A percentile compares a stretch with the other conserved stretches of the same genome.
These are phyloP conservation scores for Fusarium illudens DNA, from an alignment of 2,329 filamentous ascomycete species.

Conservation along the genomic window DNA sequence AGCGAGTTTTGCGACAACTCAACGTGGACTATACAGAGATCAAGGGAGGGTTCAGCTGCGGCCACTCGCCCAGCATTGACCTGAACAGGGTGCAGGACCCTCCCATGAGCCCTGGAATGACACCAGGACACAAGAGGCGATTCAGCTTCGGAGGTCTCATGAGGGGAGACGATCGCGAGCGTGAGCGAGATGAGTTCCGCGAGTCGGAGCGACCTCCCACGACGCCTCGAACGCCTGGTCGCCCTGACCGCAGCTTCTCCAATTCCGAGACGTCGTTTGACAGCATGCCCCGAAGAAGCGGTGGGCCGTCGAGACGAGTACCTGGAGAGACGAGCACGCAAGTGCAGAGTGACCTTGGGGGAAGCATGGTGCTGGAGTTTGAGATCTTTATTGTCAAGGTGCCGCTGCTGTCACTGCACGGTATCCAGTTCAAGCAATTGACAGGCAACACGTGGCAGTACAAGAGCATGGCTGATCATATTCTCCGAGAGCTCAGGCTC, in stretches of 20 bases:
- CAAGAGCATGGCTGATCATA: conserved; percentile 97
- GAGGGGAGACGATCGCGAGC: conserved; percentile 66
- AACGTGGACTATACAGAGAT: conserved; percentile 94
- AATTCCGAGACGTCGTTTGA: conserved; percentile 89
- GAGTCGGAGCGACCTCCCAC: conserved; percentile 59
- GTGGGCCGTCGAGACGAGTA: conserved; percentile 63
- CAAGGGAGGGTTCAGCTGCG: conserved; percentile 90
- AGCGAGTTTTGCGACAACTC: conserved; percentile 85
- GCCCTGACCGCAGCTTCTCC: conserved; percentile 74
- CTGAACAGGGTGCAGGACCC: conserved; percentile 75
- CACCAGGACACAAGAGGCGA: conserved; percentile 72
- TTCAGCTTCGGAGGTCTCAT: conserved; percentile 82
- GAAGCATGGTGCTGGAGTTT: conserved; percentile 85
- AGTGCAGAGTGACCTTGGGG: conserved; percentile 88
- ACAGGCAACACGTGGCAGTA: conserved; percentile 98
- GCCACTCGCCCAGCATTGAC: conserved; percentile 89
- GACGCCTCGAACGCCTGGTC: conserved; percentile 55
- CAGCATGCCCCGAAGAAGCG: conserved; percentile 67
- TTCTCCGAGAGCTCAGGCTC: conserved; percentile 84
- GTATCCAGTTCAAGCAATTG: conserved; percentile 98
- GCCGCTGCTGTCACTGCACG: conserved; percentile 88
- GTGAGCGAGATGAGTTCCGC: conserved; percentile 75
- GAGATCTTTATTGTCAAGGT: conserved; percentile 99
- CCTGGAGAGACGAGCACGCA: conserved; percentile 91
- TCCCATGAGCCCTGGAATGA: conserved; percentile 65